These are phyloP conservation scores for Blastocystis sp. DNA, from an alignment of 352 stramenopile genomes.

Conservation along the genomic window DNA sequence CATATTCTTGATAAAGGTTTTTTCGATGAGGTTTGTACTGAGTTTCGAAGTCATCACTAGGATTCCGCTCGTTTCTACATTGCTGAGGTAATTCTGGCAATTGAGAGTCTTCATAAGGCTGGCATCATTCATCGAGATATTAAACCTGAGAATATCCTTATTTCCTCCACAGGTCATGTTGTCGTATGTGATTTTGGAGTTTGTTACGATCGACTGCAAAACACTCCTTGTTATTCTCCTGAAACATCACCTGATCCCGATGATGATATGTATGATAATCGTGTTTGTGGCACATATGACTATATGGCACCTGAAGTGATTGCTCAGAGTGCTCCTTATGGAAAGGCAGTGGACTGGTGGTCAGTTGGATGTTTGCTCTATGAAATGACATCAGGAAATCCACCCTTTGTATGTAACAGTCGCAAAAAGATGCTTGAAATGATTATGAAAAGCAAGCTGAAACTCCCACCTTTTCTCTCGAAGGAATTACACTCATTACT, in stretches of 20 bases:
- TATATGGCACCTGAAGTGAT: constrained; percentile 67
- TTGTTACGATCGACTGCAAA: constrained; percentile 70
- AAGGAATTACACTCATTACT: constrained; percentile 86
- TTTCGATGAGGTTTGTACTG: constrained; percentile 8
- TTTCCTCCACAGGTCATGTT: constrained; percentile 86
- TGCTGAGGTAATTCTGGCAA: constrained; percentile 85
- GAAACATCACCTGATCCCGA: neutral
- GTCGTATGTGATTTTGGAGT: constrained; percentile 95
- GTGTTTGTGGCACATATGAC: constrained; percentile 57
- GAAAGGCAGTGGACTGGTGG: constrained; percentile 88
- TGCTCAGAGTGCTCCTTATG: constrained; percentile 73
- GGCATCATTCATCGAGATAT: constrained; percentile 89
- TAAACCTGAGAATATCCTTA: constrained; percentile 89
- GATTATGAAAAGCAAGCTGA: constrained; percentile 80
- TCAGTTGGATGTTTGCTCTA: constrained; percentile 87
- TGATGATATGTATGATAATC: constrained; percentile 48
- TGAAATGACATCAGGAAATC: constrained; percentile 88
- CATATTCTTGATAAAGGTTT: constrained; percentile 75
- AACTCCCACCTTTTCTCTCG: constrained; percentile 79
- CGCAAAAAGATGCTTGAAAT: constrained; percentile 82
- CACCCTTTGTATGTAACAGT: constrained; percentile 85
- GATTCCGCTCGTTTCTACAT: constrained; percentile 87
- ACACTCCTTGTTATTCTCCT: neutral
- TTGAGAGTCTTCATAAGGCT: constrained; percentile 86
- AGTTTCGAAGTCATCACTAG: constrained; percentile 82